These are phyloP conservation scores for Xylaria sp. DNA, from an alignment of 2,329 filamentous ascomycete genomes.

Conservation along the genomic window DNA sequence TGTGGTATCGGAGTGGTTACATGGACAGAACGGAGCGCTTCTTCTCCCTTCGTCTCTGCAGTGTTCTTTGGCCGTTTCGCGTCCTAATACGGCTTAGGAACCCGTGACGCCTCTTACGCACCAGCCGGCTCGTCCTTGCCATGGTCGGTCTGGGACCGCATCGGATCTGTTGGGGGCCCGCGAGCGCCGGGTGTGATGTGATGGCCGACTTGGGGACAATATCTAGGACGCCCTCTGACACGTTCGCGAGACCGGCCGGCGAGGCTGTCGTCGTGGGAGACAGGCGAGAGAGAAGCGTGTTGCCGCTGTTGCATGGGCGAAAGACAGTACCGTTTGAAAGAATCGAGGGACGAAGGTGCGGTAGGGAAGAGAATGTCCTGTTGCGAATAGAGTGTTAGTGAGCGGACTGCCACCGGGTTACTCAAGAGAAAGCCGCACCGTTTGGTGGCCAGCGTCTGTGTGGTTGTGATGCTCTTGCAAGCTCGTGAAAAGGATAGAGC, in stretches of 20 bases:
- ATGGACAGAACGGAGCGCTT: slow-evolving; percentile 52
- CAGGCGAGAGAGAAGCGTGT: slow-evolving; percentile 35
- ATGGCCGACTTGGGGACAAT: slow-evolving; percentile 54
- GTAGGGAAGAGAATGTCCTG: slow-evolving; percentile 57
- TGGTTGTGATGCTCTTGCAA: slow-evolving; percentile 16
- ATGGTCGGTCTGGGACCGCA: slow-evolving; percentile 65
- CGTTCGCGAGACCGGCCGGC: slow-evolving; percentile 12
- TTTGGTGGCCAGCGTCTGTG: slow-evolving; percentile 15
- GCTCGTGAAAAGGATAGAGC: slow-evolving; percentile 20
- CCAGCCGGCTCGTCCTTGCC: slow-evolving; percentile 58
- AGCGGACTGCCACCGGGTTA: not conserved
- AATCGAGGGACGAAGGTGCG: slow-evolving; percentile 56
- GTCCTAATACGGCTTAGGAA: slow-evolving; percentile 59
- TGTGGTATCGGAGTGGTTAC: slow-evolving; percentile 26
- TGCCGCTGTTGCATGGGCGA: slow-evolving; percentile 37
- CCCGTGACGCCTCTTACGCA: slow-evolving; percentile 65
- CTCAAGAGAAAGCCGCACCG: slow-evolving; percentile 14
- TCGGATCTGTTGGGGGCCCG: slow-evolving; percentile 54
- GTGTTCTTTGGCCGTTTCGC: slow-evolving; percentile 57
- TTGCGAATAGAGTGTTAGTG: not conserved
- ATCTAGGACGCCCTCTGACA: slow-evolving; percentile 44
- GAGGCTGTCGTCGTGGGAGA: slow-evolving; percentile 26
- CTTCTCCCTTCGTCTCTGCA: slow-evolving; percentile 59
- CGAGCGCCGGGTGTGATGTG: slow-evolving; percentile 59
- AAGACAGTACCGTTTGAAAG: slow-evolving; percentile 38